Conservation (phyloP, 305 asterid species). For the Fraxinus velutina region DNA sequence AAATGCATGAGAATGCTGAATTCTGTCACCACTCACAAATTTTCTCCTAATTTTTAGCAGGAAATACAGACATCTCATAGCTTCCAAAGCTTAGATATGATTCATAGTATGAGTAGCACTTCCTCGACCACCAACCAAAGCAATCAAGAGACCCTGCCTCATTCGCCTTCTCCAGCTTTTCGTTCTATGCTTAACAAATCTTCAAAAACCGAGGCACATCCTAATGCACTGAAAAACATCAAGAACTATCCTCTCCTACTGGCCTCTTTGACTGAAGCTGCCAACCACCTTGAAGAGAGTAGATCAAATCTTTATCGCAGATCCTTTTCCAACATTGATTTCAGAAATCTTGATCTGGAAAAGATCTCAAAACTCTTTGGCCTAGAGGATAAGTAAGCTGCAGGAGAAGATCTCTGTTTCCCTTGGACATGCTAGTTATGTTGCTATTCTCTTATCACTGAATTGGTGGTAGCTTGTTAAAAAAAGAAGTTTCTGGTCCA, state of each 20-base stretch:
- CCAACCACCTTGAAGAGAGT: conserved; percentile 63
- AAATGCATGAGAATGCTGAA: not conserved
- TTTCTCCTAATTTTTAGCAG: conserved; percentile 22
- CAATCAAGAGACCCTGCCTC: conserved; percentile 41
- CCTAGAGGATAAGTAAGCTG: conserved; percentile 35
- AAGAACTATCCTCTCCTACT: conserved; percentile 76
- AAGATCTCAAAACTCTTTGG: conserved; percentile 62
- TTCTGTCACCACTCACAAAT: not conserved
- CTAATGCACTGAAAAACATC: conserved; percentile 75
- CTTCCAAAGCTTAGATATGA: conserved; percentile 34
- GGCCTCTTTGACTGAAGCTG: conserved; percentile 66
- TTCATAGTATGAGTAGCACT: conserved; percentile 39
- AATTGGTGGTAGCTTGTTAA: not conserved
- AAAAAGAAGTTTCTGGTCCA: not conserved
- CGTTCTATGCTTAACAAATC: conserved; percentile 38
- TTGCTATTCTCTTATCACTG: not conserved
- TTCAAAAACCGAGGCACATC: conserved; percentile 75
- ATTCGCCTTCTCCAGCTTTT: conserved; percentile 58
- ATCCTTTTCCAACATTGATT: conserved; percentile 60
- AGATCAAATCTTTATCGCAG: conserved; percentile 55
- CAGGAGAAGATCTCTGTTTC: not conserved
- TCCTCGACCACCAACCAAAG: conserved; percentile 30
- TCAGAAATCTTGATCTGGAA: conserved; percentile 52
- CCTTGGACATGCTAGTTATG: not conserved
- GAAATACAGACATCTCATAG: conserved; percentile 30